These are phyloP conservation scores for Pseudogymnoascus sp. DNA, from an alignment of 2,329 filamentous ascomycete species.

Conservation along the genomic window DNA sequence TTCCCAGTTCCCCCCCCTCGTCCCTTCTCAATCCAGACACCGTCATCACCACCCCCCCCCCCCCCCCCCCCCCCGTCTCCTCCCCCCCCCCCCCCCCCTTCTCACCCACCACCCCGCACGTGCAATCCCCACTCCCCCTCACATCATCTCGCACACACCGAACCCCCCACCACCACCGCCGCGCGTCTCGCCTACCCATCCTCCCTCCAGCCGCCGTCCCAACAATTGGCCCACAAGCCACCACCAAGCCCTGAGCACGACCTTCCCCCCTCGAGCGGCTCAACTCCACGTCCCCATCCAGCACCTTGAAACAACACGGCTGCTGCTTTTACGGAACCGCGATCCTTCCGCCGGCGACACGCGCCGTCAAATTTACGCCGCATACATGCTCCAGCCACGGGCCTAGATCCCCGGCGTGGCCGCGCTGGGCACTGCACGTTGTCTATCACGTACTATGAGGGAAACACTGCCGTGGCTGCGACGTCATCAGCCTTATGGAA, in stretches of 20 bases:
- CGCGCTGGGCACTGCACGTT: background rate
- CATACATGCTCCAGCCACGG: background rate
- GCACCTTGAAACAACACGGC: background rate
- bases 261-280: background rate
- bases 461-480: background rate
- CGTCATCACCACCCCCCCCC: background rate
- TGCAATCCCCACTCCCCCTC: slow-evolving; percentile 1
- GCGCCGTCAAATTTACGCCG: slow-evolving; percentile 1
- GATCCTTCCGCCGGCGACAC: background rate
- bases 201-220: background rate
- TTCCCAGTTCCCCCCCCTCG: background rate
- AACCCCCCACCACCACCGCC: slow-evolving; percentile 1
- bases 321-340: background rate
- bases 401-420: slow-evolving; percentile 3
- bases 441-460: background rate
- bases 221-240: background rate
- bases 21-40: background rate
- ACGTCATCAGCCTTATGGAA: background rate
- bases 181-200: background rate
- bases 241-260: too few relatives aligned
- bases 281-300: background rate
- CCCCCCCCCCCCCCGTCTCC: background rate
- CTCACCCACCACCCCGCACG: background rate
- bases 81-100: background rate
- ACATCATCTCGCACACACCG: slow-evolving; percentile 5